phyloP scores from a whole-genome alignment of 306 rosid species.

The Ammopiptanthus mongolicus region DNA sequence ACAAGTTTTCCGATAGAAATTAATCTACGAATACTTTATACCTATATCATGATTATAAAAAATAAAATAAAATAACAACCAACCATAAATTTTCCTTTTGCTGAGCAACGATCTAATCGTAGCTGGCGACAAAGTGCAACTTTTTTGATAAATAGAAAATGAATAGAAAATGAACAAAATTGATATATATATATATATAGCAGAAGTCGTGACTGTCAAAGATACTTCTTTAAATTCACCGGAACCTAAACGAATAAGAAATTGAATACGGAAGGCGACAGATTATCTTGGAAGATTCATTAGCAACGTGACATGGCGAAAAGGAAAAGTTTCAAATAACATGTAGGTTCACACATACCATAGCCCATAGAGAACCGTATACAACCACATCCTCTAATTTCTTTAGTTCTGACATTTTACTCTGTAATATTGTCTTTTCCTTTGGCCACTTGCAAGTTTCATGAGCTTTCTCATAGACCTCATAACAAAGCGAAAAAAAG shows the following conservation, averaged over 20 bases:
- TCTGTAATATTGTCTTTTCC: background rate
- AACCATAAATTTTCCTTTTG: background rate
- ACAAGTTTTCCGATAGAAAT: no score
- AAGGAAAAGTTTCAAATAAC: background rate
- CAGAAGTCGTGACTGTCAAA: background rate
- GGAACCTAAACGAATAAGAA: background rate
- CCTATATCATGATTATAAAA: no score
- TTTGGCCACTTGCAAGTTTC: background rate
- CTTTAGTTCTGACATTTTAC: constrained; percentile 8
- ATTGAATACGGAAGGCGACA: background rate
- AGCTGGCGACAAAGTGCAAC: background rate
- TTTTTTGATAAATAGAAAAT: background rate
- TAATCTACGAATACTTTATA: no score
- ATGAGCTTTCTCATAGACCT: background rate
- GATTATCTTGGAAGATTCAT: constrained; percentile 7
- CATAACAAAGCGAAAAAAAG: background rate
- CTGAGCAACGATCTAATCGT: background rate
- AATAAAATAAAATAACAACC: no score
- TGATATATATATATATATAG: no score
- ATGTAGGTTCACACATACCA: background rate
- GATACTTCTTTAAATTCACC: background rate
- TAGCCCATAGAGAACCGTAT: background rate
- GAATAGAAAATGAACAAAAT: no score
- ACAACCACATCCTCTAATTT: background rate
- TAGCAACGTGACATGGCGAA: background rate